A percentile compares a stretch with the other conserved stretches of the same genome.
These are phyloP conservation scores for Aspergillus hortae DNA, from an alignment of 2,329 filamentous ascomycete genomes.

Conservation along the genomic window DNA sequence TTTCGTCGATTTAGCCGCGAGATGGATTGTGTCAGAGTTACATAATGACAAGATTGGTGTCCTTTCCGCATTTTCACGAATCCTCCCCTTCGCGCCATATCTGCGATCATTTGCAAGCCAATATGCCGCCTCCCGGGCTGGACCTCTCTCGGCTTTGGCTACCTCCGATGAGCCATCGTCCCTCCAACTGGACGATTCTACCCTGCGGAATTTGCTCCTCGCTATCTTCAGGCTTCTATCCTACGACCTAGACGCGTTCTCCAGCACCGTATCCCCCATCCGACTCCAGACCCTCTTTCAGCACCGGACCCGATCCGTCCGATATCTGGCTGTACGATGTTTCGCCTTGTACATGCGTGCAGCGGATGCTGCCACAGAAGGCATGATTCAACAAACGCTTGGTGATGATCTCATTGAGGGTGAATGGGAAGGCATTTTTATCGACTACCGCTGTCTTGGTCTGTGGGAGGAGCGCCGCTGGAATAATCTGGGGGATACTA, in stretches of 20 bases:
- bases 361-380: conserved; percentile 73
- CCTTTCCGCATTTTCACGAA: conserved; percentile 70
- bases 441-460: conserved; percentile 74
- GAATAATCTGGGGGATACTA: conserved; percentile 35
- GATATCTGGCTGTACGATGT: conserved; percentile 77
- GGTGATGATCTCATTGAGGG: conserved; percentile 62
- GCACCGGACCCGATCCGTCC: conserved; percentile 56
- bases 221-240: conserved; percentile 75
- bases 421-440: conserved; percentile 67
- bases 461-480: conserved; percentile 62
- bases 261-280: conserved; percentile 60
- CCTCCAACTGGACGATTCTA: conserved; percentile 33
- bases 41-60: conserved; percentile 39
- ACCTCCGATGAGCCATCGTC: conserved; percentile 27
- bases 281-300: conserved; percentile 67
- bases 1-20: conserved; percentile 77
- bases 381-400: conserved; percentile 65
- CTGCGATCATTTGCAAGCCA: conserved; percentile 69
- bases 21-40: conserved; percentile 59
- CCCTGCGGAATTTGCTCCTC: conserved; percentile 54
- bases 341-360: conserved; percentile 76
- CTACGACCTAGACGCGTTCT: conserved; percentile 68
- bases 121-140: conserved; percentile 32
- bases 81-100: conserved; percentile 78
- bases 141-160: conserved; percentile 31